A percentile compares a stretch with the other conserved stretches of the same genome.
These are phyloP conservation scores for Suillus decipiens DNA, from an alignment of 768 basidiomycete species.

Conservation along the genomic window DNA sequence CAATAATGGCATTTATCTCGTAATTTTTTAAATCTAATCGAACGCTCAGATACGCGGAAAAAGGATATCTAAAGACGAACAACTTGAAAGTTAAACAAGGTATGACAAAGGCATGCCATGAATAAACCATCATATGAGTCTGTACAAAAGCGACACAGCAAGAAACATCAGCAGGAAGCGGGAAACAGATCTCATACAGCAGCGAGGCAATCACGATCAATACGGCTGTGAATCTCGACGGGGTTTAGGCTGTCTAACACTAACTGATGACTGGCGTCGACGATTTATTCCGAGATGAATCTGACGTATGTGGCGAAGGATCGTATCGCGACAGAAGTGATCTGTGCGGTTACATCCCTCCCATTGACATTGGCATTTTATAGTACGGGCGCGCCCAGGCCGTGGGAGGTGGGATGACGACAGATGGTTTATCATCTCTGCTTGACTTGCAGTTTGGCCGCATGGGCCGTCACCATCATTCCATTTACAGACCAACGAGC, in stretches of 20 bases:
- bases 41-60: background rate
- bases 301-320: background rate
- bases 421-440: background rate
- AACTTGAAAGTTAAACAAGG: background rate
- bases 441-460: background rate
- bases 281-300: background rate
- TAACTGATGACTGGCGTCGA: background rate
- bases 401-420: background rate
- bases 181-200: background rate
- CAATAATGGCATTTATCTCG: background rate
- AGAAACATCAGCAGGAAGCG: background rate
- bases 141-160: background rate
- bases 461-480: background rate
- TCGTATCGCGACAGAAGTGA: background rate
- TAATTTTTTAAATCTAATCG: background rate
- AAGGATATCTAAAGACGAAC: background rate
- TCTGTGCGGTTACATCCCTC: background rate
- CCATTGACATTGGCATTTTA: background rate
- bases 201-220: background rate
- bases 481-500: background rate
- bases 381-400: fast-evolving
- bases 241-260: background rate
- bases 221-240: background rate
- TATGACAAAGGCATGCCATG: background rate
- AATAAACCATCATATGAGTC: background rate